Evolutionary conservation across 306 rosid species (phyloP), one percentile per base, ranked within the genome.

Genomic region (Glycine tomentella): DNA sequence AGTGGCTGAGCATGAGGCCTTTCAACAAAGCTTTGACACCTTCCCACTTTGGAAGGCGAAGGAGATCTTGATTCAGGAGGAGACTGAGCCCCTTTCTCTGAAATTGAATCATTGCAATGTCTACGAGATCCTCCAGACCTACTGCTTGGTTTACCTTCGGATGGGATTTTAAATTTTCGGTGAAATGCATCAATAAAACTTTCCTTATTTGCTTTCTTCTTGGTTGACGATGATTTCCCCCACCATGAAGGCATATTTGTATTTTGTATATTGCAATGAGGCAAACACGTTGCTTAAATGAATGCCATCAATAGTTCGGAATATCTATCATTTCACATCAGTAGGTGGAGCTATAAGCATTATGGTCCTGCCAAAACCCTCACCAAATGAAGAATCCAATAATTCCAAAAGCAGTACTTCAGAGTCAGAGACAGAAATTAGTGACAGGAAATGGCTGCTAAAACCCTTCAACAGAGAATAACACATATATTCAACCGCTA

Each of bases 11-110:
- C 87, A 88, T 31, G 87, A 77, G 89, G 82, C 87, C 96, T 90
- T 79, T 92, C 97, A 42, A 87, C 89, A 87, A 94, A 94, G 85
- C 98, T 94, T 84, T 92, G 98, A 83, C 94, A 90, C 87, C 98
- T 90, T 46, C 87, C 82, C 16, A 94, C 98, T 85, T 92, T 92
- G 79, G 94, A 90, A 71, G 97, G 97, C 0, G 98, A 94, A 55
- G 97, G 92, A 34, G 96, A 92, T 86, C 92, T 87, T 70, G 93
- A 90, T 79, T 78, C 91, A 79, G 50, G 97, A 31, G 97, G 97
- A 31, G 97, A 89, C 76, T 55, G 90, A 80, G 86, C 87, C 58
- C 92, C 94, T 82, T 81, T 90, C 86, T 94, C 98, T 3, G 98
- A 94, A 70, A 88, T 69, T 61, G 96, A 83, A 83, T 94, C 98